Conservation (phyloP, 768 basidiomycete species). For the Pleurotus tuoliensis region DNA sequence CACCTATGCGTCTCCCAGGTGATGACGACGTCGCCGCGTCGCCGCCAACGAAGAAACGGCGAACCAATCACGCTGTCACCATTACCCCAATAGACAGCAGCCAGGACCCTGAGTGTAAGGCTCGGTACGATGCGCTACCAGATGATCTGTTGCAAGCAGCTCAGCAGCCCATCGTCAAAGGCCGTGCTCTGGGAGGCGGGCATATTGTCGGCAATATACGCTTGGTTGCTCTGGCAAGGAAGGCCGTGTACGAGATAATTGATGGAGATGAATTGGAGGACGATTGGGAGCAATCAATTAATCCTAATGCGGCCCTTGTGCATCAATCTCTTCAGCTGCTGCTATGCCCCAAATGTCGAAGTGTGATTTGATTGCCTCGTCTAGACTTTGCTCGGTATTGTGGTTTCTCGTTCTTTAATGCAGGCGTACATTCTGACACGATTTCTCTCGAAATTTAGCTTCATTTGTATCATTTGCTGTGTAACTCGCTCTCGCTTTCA, state of each 20-base stretch:
- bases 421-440: neutral
- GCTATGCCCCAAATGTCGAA: conserved; percentile 39
- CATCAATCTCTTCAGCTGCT: conserved; percentile 22
- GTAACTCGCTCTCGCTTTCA: no score
- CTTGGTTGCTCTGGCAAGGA: conserved; percentile 42
- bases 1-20: conserved; percentile 15
- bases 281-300: conserved; percentile 35
- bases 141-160: conserved; percentile 37
- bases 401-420: neutral
- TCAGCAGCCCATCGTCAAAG: conserved; percentile 51
- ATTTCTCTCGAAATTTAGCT: no score
- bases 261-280: conserved; percentile 27
- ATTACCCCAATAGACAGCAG: neutral
- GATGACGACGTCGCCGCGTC: neutral
- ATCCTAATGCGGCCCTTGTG: conserved; percentile 10
- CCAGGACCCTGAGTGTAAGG: neutral
- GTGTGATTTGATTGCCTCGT: conserved; percentile 31
- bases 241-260: conserved; percentile 39
- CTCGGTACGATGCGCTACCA: conserved; percentile 4
- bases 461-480: no score
- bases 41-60: conserved; percentile 9
- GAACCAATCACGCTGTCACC: neutral
- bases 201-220: conserved; percentile 50
- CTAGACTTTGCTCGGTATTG: neutral
- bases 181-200: conserved; percentile 29